Evolutionary conservation across 306 rosid genomes (phyloP).

Genomic region (Trifolium repens): DNA sequence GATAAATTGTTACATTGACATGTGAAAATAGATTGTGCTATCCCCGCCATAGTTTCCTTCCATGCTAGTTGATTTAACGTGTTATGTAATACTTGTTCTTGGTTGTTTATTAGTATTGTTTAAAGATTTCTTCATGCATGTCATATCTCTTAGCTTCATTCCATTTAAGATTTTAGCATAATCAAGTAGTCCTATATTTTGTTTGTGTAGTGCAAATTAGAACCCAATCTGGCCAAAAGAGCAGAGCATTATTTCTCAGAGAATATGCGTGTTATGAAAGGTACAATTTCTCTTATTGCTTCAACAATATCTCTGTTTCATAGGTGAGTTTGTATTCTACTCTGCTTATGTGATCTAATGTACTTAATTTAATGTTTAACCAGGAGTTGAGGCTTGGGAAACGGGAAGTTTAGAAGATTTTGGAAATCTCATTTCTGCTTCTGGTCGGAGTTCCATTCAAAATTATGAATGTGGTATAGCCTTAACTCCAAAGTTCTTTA

Average conservation of each 20-base stretch:
- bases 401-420: slow-evolving; percentile 71
- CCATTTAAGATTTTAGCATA: slow-evolving; percentile 37
- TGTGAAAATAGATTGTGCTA: not conserved
- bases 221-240: slow-evolving; percentile 66
- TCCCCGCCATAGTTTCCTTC: slow-evolving; percentile 20
- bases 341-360: slow-evolving; percentile 18
- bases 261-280: slow-evolving; percentile 78
- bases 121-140: slow-evolving; percentile 26
- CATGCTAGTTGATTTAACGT: slow-evolving; percentile 10
- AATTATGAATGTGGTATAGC: slow-evolving; percentile 90
- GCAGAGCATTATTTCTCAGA: slow-evolving; percentile 96
- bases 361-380: slow-evolving; percentile 38
- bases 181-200: slow-evolving; percentile 13
- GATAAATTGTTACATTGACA: slow-evolving; percentile 11
- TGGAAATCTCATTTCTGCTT: slow-evolving; percentile 78
- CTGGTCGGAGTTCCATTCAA: slow-evolving; percentile 89
- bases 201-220: slow-evolving; percentile 63
- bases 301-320: slow-evolving; percentile 17
- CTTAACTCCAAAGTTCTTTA: slow-evolving; percentile 33
- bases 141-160: slow-evolving; percentile 23
- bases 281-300: slow-evolving; percentile 46
- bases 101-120: slow-evolving; percentile 23
- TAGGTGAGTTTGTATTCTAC: slow-evolving; percentile 24
- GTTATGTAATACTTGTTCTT: slow-evolving; percentile 26
- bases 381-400: slow-evolving; percentile 93